Percentiles rank a stretch among this genome's conserved stretches.
These are phyloP conservation scores for Amaranthus tricolor DNA, from an alignment of 179 eudicot genomes.

Conservation along the genomic window DNA sequence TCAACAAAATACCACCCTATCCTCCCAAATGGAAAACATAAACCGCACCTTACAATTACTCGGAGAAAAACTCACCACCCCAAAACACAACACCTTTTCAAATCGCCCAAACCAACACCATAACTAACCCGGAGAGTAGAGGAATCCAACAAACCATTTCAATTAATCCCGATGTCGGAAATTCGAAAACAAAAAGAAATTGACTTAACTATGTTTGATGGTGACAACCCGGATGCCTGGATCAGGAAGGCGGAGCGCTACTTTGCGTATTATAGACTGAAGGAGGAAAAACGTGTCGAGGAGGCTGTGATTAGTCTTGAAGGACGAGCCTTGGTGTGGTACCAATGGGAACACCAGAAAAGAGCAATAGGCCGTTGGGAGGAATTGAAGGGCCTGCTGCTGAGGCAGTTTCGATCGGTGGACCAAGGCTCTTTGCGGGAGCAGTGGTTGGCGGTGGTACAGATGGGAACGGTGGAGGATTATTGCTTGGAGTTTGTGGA, in stretches of 20 bases:
- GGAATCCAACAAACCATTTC: no score
- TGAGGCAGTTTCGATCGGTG: not conserved
- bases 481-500: not conserved
- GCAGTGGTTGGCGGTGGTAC: not conserved
- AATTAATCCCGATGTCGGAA: no score
- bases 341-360: not conserved
- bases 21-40: no score
- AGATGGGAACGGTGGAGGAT: not conserved
- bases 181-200: no score
- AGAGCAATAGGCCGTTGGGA: not conserved
- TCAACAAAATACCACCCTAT: no score
- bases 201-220: not conserved
- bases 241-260: not conserved
- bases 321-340: not conserved
- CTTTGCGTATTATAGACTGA: not conserved
- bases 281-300: not conserved
- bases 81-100: no score
- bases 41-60: no score
- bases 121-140: no score
- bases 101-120: no score
- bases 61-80: no score
- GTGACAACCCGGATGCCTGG: not conserved
- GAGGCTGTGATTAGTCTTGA: not conserved
- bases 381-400: not conserved
- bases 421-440: not conserved